Evolutionary conservation across 148 eudicot species (phyloP).

Genomic region (Vaccinium darrowii): DNA sequence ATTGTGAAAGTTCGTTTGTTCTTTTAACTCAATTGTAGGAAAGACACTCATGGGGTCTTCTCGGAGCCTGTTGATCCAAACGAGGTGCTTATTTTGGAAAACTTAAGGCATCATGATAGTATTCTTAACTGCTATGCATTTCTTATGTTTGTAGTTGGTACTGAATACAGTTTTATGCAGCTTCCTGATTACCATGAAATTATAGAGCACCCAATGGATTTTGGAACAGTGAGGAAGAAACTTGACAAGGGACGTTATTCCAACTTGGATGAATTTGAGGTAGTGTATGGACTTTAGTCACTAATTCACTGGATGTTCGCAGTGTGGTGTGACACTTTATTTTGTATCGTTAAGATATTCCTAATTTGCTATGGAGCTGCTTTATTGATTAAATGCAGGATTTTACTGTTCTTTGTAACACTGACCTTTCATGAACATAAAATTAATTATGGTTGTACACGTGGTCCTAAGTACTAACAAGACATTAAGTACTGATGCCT

Average conservation of each 20-base stretch:
- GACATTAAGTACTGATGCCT: neutral
- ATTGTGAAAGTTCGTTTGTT: slow-evolving; percentile 13
- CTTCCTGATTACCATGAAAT: slow-evolving; percentile 85
- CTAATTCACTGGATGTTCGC: neutral
- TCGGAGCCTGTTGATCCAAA: slow-evolving; percentile 88
- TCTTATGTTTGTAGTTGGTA: neutral
- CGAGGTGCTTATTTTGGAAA: slow-evolving; percentile 51
- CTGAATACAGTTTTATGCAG: slow-evolving; percentile 38
- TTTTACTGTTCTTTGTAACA: neutral
- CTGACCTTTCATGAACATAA: neutral
- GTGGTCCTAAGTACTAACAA: neutral
- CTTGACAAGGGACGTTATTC: slow-evolving; percentile 49
- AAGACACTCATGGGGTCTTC: slow-evolving; percentile 83
- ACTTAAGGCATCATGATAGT: neutral
- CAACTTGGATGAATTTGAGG: slow-evolving; percentile 77
- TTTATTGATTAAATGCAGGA: neutral
- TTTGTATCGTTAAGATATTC: neutral
- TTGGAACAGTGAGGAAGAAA: slow-evolving; percentile 74
- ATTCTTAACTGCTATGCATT: neutral
- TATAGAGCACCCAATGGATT: slow-evolving; percentile 80
- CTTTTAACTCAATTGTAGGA: slow-evolving; percentile 44
- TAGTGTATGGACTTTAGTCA: slow-evolving; percentile 25
- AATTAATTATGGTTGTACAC: neutral
- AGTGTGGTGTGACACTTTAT: neutral
- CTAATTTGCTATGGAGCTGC: neutral